Evolutionary conservation across 352 stramenopile genomes (phyloP), one percentile per base, ranked within the genome.

Genomic region (Phytophthora pseudosyringae): DNA sequence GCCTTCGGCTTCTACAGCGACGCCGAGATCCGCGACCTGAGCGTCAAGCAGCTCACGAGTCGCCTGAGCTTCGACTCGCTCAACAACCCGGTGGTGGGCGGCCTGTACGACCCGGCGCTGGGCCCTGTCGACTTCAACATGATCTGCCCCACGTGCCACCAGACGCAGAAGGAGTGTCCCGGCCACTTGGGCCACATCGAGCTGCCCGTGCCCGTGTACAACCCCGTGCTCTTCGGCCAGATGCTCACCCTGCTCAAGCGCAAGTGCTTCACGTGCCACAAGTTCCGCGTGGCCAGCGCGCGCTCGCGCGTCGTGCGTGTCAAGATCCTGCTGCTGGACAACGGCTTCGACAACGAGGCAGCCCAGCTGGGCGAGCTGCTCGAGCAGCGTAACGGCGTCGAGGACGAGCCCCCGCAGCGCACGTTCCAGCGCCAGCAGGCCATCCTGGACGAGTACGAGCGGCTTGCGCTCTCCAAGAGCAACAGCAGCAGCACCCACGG

Each of bases 241-340:
- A 80, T 99, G 75, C 80, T 99, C 59, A 97, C 93, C 47, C 73
- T 99, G 29, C 83, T 99, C 64, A 95, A 98, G 71, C 87, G 89
- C 75, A 99, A 99, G 74, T 99, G 98, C 89, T 96, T 99, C 53
- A 93, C 87, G 53, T 99, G 98, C 88, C 97, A 99, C 86, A 97
- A 98, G 68, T 98, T 99, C 67, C 86, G 91, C 60, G 68, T 95
- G 25, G 73, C 86, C 8, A 86, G 86, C 45, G 76, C 83, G 26
- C 65, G 81, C 56, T 91, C 91, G 45, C 85, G 90, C 45, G 81
- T 97, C 6, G 74, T 95, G 61, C 80, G 83, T 39, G 82, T 97
- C 43, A 98, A 99, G 78, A 82, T 99, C 38, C 66, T 97, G 33
- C 75, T 99, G 43, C 64, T 98, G 12, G 90, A 98, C 71, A 88